These are phyloP conservation scores for Tolypocladium paradoxum DNA, from an alignment of 2,329 filamentous ascomycete species.

Conservation along the genomic window DNA sequence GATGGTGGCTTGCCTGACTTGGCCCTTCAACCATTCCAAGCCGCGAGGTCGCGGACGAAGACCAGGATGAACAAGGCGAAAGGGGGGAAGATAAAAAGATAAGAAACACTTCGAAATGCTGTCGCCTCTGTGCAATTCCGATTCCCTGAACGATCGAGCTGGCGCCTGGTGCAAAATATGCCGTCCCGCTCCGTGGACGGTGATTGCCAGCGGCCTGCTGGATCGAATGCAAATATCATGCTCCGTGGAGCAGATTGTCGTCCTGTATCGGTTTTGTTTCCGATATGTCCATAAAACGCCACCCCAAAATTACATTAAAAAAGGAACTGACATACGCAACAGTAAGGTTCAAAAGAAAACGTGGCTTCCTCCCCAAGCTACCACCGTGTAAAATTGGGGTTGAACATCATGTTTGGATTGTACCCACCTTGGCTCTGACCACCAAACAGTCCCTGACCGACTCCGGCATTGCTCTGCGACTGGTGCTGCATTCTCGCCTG, in stretches of 20 bases:
- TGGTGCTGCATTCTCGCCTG: slow-evolving; percentile 93
- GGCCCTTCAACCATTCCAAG: slow-evolving; percentile 9
- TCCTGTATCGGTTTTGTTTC: slow-evolving; percentile 8
- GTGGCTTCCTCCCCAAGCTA: slow-evolving; percentile 22
- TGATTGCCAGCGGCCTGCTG: slow-evolving; percentile 18
- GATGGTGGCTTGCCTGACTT: slow-evolving; percentile 59
- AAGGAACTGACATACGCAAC: slow-evolving; percentile 7
- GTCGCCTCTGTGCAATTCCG: slow-evolving; percentile 9
- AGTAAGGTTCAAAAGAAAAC: slow-evolving; percentile 12
- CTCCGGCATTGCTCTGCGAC: slow-evolving; percentile 69
- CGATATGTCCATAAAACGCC: slow-evolving; percentile 19
- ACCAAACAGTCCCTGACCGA: slow-evolving; percentile 82
- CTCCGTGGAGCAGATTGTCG: slow-evolving; percentile 15
- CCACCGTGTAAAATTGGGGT: slow-evolving; percentile 60
- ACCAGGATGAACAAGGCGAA: slow-evolving; percentile 6
- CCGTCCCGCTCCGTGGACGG: slow-evolving; percentile 13
- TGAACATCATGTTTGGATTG: slow-evolving; percentile 78
- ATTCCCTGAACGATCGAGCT: slow-evolving; percentile 14
- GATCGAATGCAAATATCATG: slow-evolving; percentile 20
- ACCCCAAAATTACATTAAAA: slow-evolving; percentile 7
- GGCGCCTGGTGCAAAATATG: slow-evolving; percentile 20
- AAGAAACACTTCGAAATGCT: slow-evolving; percentile 5
- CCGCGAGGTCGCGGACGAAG: slow-evolving; percentile 2
- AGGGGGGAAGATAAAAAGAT: slow-evolving; percentile 5
- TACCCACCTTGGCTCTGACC: slow-evolving; percentile 93